Percentiles rank a stretch among this genome's conserved stretches.
Conservation (phyloP, 495 filamentous ascomycete species). For the Oidiodendron maius region DNA sequence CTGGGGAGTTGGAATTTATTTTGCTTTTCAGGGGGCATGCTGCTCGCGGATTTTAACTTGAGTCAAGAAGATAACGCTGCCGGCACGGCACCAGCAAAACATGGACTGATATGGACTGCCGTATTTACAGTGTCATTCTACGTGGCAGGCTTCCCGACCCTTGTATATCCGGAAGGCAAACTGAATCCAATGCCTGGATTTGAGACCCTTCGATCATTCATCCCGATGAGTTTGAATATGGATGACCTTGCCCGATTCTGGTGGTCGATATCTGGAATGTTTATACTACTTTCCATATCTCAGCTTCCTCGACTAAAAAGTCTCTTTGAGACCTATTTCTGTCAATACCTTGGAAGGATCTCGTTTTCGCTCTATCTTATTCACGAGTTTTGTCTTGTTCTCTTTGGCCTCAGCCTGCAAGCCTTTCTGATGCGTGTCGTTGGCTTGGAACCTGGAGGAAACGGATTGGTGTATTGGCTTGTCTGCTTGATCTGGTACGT, state of each 20-base stretch:
- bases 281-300: conserved; percentile 4
- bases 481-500: conserved; percentile 1
- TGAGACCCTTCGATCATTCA: conserved; percentile 4
- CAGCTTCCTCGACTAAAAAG: conserved; percentile 4
- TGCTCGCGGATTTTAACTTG: conserved; percentile 7
- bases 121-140: conserved; percentile 6
- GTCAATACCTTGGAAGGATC: conserved; percentile 7
- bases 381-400: conserved; percentile 4
- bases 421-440: conserved; percentile 1
- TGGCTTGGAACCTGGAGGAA: not conserved
- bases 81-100: not conserved
- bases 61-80: conserved; percentile 2
- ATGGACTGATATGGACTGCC: conserved; percentile 3
- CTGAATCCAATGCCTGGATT: conserved; percentile 6
- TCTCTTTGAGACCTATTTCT: conserved; percentile 8
- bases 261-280: conserved; percentile 7
- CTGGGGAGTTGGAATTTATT: conserved; percentile 9
- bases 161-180: conserved; percentile 1
- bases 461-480: conserved; percentile 4
- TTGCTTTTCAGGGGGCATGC: conserved; percentile 7
- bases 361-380: conserved; percentile 8
- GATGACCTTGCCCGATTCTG: conserved; percentile 8
- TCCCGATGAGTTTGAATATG: conserved; percentile 4
- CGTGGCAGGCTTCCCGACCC: conserved; percentile 4
- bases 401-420: conserved; percentile 5